Evolutionary conservation across 2,329 filamentous ascomycete species (phyloP).

Genomic region (Diaporthe sp.): DNA sequence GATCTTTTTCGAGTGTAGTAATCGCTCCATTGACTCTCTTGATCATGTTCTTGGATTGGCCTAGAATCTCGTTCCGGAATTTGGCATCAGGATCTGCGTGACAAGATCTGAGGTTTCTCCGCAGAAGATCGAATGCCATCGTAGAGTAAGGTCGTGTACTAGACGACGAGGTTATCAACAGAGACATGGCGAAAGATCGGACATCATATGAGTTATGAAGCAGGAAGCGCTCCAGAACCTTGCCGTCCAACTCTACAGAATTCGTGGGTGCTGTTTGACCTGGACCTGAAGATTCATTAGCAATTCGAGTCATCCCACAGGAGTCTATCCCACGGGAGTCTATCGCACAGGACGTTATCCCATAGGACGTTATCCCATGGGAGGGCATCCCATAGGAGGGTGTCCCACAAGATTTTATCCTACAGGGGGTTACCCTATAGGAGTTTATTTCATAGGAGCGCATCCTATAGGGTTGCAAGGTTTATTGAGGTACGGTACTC

Average conservation of each 20-base stretch:
- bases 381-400: not conserved
- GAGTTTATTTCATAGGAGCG: not conserved
- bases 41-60: slow-evolving; percentile 79
- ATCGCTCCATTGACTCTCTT: slow-evolving; percentile 78
- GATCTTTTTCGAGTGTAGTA: slow-evolving; percentile 61
- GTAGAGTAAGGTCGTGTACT: slow-evolving; percentile 78
- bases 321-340: not conserved
- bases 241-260: slow-evolving; percentile 49
- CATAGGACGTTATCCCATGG: not conserved
- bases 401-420: not conserved
- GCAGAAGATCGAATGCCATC: slow-evolving; percentile 70
- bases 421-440: not conserved
- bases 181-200: slow-evolving; percentile 82
- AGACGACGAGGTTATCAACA: slow-evolving; percentile 80
- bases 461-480: slow-evolving; percentile 1
- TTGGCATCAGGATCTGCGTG: slow-evolving; percentile 89
- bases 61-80: slow-evolving; percentile 83
- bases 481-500: slow-evolving; percentile 38
- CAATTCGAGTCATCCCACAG: slow-evolving; percentile 2
- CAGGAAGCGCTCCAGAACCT: slow-evolving; percentile 62
- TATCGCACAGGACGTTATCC: no score
- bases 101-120: slow-evolving; percentile 73
- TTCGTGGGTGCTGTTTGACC: slow-evolving; percentile 36
- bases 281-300: slow-evolving; percentile 40
- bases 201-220: slow-evolving; percentile 70